phyloP scores from a whole-genome alignment of 495 filamentous ascomycete species.

The Neurospora intermedia region DNA sequence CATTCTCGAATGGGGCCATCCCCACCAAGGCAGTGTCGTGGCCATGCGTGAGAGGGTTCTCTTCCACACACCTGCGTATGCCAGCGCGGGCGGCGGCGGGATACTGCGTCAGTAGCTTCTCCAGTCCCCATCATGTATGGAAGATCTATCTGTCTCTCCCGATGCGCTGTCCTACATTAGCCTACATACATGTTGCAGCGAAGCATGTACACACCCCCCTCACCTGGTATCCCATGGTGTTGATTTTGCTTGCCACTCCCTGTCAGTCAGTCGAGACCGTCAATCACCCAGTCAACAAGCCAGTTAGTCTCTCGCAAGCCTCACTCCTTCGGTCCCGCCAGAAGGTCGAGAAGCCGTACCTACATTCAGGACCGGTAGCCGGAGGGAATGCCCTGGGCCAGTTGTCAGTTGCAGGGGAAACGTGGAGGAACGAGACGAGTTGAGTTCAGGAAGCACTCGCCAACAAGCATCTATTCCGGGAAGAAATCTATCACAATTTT shows the following conservation, averaged over 20 bases:
- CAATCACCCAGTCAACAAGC: background rate
- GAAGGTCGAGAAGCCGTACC: background rate
- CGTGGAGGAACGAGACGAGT: background rate
- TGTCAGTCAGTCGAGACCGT: background rate
- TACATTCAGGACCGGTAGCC: background rate
- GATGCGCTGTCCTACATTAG: constrained; percentile 16
- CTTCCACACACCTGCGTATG: constrained; percentile 1
- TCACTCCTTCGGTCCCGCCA: background rate
- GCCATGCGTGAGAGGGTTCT: background rate
- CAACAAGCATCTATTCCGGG: background rate
- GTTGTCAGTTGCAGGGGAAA: background rate
- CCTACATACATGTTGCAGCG: constrained; percentile 2
- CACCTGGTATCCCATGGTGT: background rate
- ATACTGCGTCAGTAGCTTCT: constrained; percentile 8
- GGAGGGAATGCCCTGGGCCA: background rate
- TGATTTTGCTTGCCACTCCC: background rate
- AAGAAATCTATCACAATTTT: background rate
- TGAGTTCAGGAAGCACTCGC: background rate
- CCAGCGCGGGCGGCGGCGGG: constrained; percentile 14
- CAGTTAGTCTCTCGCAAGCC: background rate
- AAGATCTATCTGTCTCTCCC: constrained; percentile 12
- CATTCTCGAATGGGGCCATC: background rate
- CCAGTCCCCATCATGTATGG: constrained; percentile 4
- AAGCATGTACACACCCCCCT: background rate
- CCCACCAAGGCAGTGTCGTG: constrained; percentile 2